Base-by-base conservation (phyloP, 352 stramenopile genomes). In the Pythium dissotocum region DNA sequence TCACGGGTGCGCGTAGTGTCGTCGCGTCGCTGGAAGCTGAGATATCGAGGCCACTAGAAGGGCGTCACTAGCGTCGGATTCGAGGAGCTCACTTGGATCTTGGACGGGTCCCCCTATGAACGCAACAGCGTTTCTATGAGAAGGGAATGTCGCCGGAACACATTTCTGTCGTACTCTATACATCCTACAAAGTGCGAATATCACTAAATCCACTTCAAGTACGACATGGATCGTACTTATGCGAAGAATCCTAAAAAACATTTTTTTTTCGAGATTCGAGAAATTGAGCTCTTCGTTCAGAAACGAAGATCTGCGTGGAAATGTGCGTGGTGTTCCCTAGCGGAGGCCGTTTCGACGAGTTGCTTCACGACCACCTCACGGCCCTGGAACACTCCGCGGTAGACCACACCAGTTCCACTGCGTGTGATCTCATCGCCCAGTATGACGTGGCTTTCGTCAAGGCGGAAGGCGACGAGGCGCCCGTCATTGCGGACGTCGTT, bases 281-380 rank as follows among this genome's bases (percentile, higher is more conserved):
- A 44, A 44, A 16, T 18, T 16, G 10, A 14, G 38, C 13, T 44
- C 38, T 16, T 44, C 38, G 13, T 18, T 44, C 38, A 14, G 16
- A 44, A 16, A 30, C 28, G 4, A 44, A 44, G 38, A 44, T 44
- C 38, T 10, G 38, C 12, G 38, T 18, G 10, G 21, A n/a, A 14
- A 44, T 46, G 56, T 60, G 66, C 33, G 69, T 77, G 5, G 54
- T 81, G 13, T 54, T 81, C 67, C 9, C 71, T 52, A 2, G 33
- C 57, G 4, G 62, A 58, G n/a, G 36, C 62, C 6, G 61, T 64
- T 2, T 4, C 30, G 14, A 53, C 38, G 2, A 72, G 13, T 42
- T 62, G 58, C 65, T 72, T 72, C 13, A 67, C 24, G 7, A 30
- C 65, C 6, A 72, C 58, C 1, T 59, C 21, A 1, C 46, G 51